Evolutionary conservation across 805 yeast species (phyloP), one percentile per base, ranked within the genome.

Genomic region (Lachancea lanzarotensis): DNA sequence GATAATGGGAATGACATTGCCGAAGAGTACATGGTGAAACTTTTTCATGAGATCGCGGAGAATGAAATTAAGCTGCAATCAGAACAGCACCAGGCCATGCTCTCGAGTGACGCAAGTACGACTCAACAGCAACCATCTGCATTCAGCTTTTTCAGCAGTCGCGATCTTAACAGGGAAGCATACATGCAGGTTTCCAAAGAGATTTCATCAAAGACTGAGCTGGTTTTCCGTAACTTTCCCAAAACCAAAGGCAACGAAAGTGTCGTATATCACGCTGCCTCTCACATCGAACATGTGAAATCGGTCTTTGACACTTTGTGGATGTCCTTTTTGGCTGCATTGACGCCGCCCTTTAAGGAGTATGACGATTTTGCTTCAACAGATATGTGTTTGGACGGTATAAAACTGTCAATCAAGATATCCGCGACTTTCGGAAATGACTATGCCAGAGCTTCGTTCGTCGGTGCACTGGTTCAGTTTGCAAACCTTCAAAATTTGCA

Each of bases 251-350:
- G 63, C 13, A 69, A 65, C 42, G 66, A 71, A 18, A 68, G 70
- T 26, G 67, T 65, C 16, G 73, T 78, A 0, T 90, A 81, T 59
- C 86, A 87, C 63, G 78, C 82, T 16, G 97, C 97, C 0, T 78
- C 89, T 1, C 91, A 85, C 57, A 78, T 85, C 13, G 95, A 88
- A 54, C 96, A 91, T 60, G 95, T 91, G 13, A 83, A 78, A 60
- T 90, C 97, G 1, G 86, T 95, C 59, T 91, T 93, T 67, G 96
- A 91, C 56, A 87, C 87, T 15, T 69, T 85, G 36, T 93, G 99
- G 99, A 90, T 95, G 96, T 88, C 97, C 0, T 78, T 93, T 39
- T 72, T 93, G 52, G 98, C 98, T 6, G 97, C 95, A 0, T 72
- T 93, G 40, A 89, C 97, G 0, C 91, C 95, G 2, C 95, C 96